A percentile compares a stretch with the other conserved stretches of the same genome.
Conservation (phyloP, 139 green algal species). For the Chlamydomonas sp. region DNA sequence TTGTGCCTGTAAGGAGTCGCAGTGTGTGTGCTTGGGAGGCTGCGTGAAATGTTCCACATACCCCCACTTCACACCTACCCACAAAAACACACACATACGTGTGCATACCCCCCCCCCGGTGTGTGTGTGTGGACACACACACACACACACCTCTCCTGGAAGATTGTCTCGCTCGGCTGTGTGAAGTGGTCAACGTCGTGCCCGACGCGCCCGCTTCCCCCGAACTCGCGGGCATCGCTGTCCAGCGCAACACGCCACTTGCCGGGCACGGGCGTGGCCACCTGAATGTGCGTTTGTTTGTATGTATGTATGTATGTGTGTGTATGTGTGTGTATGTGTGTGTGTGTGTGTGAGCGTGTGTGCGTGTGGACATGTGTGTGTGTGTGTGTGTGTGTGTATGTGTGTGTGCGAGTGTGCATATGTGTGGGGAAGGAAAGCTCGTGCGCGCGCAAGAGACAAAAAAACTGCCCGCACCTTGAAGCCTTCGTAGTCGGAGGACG, state of each 20-base stretch:
- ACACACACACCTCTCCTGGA: slow-evolving; percentile 41
- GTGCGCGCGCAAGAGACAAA: not conserved
- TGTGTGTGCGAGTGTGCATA: not conserved
- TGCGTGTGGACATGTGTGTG: slow-evolving; percentile 23
- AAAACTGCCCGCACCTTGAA: slow-evolving; percentile 44
- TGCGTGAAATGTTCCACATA: slow-evolving; percentile 12
- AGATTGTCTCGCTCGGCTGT: slow-evolving; percentile 40
- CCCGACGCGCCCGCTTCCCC: slow-evolving; percentile 65
- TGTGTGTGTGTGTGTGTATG: slow-evolving; percentile 17
- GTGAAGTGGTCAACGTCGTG: slow-evolving; percentile 69
- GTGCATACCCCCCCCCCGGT: not conserved
- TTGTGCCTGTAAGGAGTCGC: too few relatives aligned
- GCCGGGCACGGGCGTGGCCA: slow-evolving; percentile 41
- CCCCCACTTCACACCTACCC: not conserved
- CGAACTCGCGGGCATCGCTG: slow-evolving; percentile 74
- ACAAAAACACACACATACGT: slow-evolving; percentile 9
- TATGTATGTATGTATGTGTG: not conserved
- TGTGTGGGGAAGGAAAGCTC: not conserved
- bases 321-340: not conserved
- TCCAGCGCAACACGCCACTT: slow-evolving; percentile 85
- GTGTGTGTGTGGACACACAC: slow-evolving; percentile 17
- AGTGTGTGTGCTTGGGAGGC: too few relatives aligned
- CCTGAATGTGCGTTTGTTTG: slow-evolving; percentile 4
- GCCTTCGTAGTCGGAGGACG: slow-evolving; percentile 57
- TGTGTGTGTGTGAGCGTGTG: too few relatives aligned